Evolutionary conservation across 306 rosid species (phyloP), one percentile per base, ranked within the genome.

Genomic region (Pyrus pyrifolia): DNA sequence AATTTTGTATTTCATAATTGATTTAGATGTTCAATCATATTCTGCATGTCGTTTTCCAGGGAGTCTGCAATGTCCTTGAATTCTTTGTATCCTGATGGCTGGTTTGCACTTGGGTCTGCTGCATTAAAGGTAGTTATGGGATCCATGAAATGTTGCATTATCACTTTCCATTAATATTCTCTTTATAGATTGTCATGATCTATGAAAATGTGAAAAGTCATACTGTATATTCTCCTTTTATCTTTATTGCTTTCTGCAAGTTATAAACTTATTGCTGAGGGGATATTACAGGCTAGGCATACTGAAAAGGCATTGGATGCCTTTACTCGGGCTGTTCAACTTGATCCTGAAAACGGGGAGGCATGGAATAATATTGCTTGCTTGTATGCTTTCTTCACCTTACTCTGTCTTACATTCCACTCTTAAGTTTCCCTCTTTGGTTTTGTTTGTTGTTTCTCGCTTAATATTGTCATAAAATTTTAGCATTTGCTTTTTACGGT

Each of bases 311-410:
- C 98, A 75, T 75, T 95, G 77, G 98, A 95, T 90, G 96, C 89
- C 5, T 95, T 95, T 87, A 92, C 97, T 61, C 96, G 96, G 35
- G 91, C 98, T 44, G 96, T 95, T 87, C 97, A 95, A 82, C 98
- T 95, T 73, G 96, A 92, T 83, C 98, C 98, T 60, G 97, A 92
- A 46, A 95, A 95, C 46, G 98, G 98, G 85, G 98, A 95, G 89
- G 97, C 98, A 71, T 95, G 98, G 98, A 95, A 95, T 84, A 95
- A 95, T 79, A 88, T 95, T 76, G 98, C 98, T 88, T 92, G 98
- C 82, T 82, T 95, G 98, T 95, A 89, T 78, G 97, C 46, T 70
- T 53, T 78, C 77, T 70, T 71, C 68, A 12, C 80, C 77, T 73
- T 31, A 27, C 42, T 35, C 25, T 71, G 63, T 71, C 71, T 33